Conservation (phyloP, 768 basidiomycete species). For the Boletellus ananas region DNA sequence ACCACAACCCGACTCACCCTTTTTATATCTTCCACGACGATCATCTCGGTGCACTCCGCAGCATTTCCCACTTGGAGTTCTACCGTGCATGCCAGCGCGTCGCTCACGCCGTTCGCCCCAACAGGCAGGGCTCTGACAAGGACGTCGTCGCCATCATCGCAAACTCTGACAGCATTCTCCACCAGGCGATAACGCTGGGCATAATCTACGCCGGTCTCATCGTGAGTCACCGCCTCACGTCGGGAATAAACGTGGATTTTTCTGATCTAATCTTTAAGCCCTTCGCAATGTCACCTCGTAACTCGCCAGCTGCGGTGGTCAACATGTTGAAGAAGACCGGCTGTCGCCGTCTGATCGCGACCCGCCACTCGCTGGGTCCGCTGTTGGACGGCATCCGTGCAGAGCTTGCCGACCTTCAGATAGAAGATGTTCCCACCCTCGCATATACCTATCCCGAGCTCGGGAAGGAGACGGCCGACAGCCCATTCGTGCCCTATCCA, state of each 20-base stretch:
- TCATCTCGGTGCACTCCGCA: constrained; percentile 12
- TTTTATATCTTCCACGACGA: constrained; percentile 32
- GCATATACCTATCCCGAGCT: constrained; percentile 9
- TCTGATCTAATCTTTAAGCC: constrained; percentile 19
- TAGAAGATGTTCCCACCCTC: constrained; percentile 18
- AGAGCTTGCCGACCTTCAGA: constrained; percentile 14
- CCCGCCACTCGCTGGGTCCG: constrained; percentile 26
- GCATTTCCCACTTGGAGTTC: constrained; percentile 42
- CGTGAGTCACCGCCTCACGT: neutral
- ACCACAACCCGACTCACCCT: constrained; percentile 31
- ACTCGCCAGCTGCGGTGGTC: constrained; percentile 32
- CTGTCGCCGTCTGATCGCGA: constrained; percentile 38
- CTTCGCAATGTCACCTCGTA: constrained; percentile 38
- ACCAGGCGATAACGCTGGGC: constrained; percentile 40
- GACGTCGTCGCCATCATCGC: constrained; percentile 37
- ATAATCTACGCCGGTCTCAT: constrained; percentile 15
- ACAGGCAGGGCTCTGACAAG: constrained; percentile 29
- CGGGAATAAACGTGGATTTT: neutral
- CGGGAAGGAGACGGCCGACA: neutral
- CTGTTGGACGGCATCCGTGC: constrained; percentile 31
- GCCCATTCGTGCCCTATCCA: constrained; percentile 7
- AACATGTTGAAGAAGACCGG: constrained; percentile 35
- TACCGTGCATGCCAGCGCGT: constrained; percentile 42
- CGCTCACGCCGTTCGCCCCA: constrained; percentile 38
- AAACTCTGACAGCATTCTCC: constrained; percentile 38